Conservation (phyloP, 345 rosid genomes). For the Salix udensis region DNA sequence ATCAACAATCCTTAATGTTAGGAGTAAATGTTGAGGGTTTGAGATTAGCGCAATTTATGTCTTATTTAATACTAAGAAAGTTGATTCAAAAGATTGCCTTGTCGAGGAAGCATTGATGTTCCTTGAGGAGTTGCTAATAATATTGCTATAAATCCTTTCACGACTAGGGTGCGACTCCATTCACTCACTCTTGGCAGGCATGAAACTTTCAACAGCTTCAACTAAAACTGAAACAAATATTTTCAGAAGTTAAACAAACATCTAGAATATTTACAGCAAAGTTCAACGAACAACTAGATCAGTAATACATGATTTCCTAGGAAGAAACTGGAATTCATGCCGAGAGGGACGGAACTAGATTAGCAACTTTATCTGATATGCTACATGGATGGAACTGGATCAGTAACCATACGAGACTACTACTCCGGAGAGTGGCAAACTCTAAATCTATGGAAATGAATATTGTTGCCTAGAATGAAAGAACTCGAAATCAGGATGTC, state of each 20-base stretch:
- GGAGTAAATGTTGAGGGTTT: no score
- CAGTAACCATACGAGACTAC: background rate
- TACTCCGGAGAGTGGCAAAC: background rate
- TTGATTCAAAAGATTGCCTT: no score
- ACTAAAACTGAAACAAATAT: background rate
- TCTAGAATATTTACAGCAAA: background rate
- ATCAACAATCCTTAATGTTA: no score
- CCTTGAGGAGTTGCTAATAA: no score
- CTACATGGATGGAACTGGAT: no score
- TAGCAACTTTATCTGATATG: background rate
- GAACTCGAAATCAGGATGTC: conserved; percentile 54
- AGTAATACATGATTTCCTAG: background rate
- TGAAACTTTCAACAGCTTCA: background rate
- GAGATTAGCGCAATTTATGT: no score
- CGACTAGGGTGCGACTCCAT: background rate
- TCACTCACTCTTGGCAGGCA: background rate
- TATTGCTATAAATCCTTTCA: background rate
- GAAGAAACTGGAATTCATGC: background rate
- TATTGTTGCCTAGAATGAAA: conserved; percentile 38
- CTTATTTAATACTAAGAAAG: no score
- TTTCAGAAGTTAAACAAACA: background rate
- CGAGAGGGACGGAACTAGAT: background rate
- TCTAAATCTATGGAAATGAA: background rate
- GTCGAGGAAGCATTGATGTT: no score
- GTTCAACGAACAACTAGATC: background rate